Base-by-base conservation (phyloP, 2,329 filamentous ascomycete genomes). In the Sporothrix euskadiensis region DNA sequence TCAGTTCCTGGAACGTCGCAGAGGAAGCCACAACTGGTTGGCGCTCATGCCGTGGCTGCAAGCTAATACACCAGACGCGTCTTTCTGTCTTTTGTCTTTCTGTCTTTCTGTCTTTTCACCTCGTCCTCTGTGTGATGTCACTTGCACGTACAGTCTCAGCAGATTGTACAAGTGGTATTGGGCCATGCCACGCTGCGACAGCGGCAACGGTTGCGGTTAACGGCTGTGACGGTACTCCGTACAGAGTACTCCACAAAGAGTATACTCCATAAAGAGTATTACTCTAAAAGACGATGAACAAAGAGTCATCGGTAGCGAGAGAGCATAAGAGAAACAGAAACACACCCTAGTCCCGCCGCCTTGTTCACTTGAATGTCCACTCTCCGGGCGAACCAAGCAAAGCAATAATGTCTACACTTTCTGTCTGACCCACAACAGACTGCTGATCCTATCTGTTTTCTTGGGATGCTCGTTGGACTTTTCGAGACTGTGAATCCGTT, bases 131-230 rank as follows among this genome's bases (percentile, higher is more conserved):
- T 59, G 56, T 59, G 56, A 59, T 59, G 56, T 59, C 56, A 59
- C 56, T 59, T 14, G 26, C 56, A 30, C 56, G 56, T 35, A 35
- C 56, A 59, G 56, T 59, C 56, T 35, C 56, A 59, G 56, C 4
- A 30, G 14, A 59, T 30, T 14, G 14, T 59, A 59, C 56, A 35
- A 2, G 30, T 3, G 6, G 8, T 26, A 54, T 10, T 44, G 9
- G 41, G 14, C 44, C 12, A 59, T 30, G 56, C 30, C n/a, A 59
- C 30, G 30, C 56, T 35, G 56, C 30, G 35, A 32, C 56, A 57
- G 26, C 56, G 57, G 59, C 59, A 63, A 44, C 59, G 59, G 59
- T 63, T 61, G 10, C 59, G 32, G 59, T 63, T 41, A 10, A 63
- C 35, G 59, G 59, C 59, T 63, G 59, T 35, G 39, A 63, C 59